Evolutionary conservation across 306 rosid species (phyloP), one percentile per base, ranked within the genome.

Genomic region (Nissolia schottii): DNA sequence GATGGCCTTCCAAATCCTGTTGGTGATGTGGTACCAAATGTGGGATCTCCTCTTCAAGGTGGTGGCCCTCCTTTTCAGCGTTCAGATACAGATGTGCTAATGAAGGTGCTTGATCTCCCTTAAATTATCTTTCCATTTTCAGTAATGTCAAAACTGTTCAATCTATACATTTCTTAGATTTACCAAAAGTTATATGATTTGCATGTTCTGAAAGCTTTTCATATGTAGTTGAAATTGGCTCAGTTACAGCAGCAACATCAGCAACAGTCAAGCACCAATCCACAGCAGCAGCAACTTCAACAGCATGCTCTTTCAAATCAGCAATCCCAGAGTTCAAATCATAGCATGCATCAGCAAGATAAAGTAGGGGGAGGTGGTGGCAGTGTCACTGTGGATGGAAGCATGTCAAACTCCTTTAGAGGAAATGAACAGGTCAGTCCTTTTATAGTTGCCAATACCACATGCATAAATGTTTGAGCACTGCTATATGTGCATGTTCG

Each of bases 391-490:
- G 84, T 90, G 83, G 97, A 95, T 49, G 96, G 96, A 48, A 85
- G 96, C 83, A 86, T 95, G 88, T 86, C 99, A 22, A 95, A 91
- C 77, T 89, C 97, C 48, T 95, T 89, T 63, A 90, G 99, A 61
- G 99, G 96, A 85, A 95, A 88, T 83, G 99, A 95, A 37, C 99
- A 95, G 96, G 99, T 95, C 85, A 56, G 89, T 79, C 84, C 79
- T 73, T 71, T 67, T 27, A 54, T 71, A 49, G 65, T 59, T 63
- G 67, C 51, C 29, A 22, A 43, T 64, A 37, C 16, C 24, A 29
- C 49, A 2, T 45, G 51, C 51, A 25, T 37, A 9, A 20, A 24
- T 56, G 22, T 40, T 25, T 12, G 58, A 67, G 70, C 68, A 20
- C 40, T 66, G 43, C 46, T 48, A 16, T 6, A 27, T n/a, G n/a